A percentile compares a stretch with the other conserved stretches of the same genome.
Evolutionary conservation across 2,329 filamentous ascomycete species (phyloP).

Genomic region (Akanthomyces lecanii): DNA sequence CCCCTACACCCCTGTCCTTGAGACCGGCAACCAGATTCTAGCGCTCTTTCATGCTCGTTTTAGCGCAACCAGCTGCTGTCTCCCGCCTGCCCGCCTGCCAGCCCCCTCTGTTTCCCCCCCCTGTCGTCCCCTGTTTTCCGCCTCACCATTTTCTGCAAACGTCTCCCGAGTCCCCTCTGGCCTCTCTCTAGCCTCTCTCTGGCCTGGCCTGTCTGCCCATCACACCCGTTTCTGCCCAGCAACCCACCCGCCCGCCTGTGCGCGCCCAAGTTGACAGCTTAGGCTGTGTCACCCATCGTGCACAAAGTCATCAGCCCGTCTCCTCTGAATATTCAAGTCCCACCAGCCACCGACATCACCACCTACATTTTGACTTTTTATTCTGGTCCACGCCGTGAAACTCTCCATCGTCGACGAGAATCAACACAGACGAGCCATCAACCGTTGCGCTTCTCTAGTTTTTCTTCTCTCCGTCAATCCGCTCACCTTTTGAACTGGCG

Average conservation of each 20-base stretch:
- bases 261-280: not conserved
- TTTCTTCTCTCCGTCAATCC: not conserved
- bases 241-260: not conserved
- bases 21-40: not conserved
- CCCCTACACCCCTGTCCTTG: no score
- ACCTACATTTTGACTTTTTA: not conserved
- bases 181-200: no score
- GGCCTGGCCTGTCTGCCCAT: no score
- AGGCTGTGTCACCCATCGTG: not conserved
- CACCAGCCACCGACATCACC: not conserved
- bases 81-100: not conserved
- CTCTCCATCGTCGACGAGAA: not conserved
- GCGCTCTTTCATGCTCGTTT: not conserved
- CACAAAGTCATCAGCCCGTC: not conserved
- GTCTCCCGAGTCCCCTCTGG: not conserved
- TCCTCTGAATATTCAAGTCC: not conserved
- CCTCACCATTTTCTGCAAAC: not conserved
- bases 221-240: not conserved
- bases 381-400: not conserved
- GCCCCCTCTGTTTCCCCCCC: not conserved
- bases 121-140: not conserved
- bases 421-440: not conserved
- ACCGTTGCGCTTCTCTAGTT: not conserved
- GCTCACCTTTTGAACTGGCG: not conserved
- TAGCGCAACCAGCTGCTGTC: not conserved